A percentile compares a stretch with the other conserved stretches of the same genome.
These are phyloP conservation scores for Aureobasidium namibiae DNA, from an alignment of 2,329 filamentous ascomycete genomes.

Conservation along the genomic window DNA sequence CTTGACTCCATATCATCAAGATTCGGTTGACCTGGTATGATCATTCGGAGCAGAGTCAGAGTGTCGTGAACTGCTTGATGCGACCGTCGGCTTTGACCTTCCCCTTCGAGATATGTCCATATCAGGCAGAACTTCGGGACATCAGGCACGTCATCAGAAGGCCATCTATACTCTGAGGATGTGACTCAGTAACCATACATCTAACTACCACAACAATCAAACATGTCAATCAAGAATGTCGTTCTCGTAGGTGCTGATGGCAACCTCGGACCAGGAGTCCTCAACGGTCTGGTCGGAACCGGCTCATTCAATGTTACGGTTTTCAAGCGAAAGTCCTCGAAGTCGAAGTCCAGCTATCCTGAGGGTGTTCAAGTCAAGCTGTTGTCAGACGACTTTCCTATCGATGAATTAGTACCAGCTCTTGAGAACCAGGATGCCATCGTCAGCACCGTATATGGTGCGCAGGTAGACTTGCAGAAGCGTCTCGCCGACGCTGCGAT, in stretches of 20 bases:
- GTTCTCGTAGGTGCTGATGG: slow-evolving; percentile 37
- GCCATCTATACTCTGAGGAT: neutral
- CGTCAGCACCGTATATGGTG: slow-evolving; percentile 39
- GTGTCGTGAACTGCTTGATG: neutral
- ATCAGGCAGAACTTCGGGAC: slow-evolving; percentile 9
- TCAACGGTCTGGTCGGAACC: slow-evolving; percentile 31
- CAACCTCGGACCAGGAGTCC: slow-evolving; percentile 35
- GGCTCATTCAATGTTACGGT: slow-evolving; percentile 47
- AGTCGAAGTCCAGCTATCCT: slow-evolving; percentile 30
- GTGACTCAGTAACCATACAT: neutral
- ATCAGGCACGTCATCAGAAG: neutral
- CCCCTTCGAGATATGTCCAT: neutral
- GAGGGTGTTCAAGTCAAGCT: slow-evolving; percentile 34
- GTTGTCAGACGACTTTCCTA: slow-evolving; percentile 40
- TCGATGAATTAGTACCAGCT: slow-evolving; percentile 41
- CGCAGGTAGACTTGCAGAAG: slow-evolving; percentile 37
- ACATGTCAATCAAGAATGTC: slow-evolving; percentile 33
- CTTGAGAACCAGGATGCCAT: slow-evolving; percentile 52
- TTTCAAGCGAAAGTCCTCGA: slow-evolving; percentile 39
- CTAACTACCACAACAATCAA: neutral
- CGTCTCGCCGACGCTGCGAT: slow-evolving; percentile 51
- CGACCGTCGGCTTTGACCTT: neutral
- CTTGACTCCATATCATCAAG: neutral
- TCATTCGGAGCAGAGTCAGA: neutral
- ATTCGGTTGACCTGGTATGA: too few species aligned